Percentiles rank a stretch among this genome's conserved stretches.
phyloP scores from a whole-genome alignment of 441 rosid species.

The Pelargonium hybrid region DNA sequence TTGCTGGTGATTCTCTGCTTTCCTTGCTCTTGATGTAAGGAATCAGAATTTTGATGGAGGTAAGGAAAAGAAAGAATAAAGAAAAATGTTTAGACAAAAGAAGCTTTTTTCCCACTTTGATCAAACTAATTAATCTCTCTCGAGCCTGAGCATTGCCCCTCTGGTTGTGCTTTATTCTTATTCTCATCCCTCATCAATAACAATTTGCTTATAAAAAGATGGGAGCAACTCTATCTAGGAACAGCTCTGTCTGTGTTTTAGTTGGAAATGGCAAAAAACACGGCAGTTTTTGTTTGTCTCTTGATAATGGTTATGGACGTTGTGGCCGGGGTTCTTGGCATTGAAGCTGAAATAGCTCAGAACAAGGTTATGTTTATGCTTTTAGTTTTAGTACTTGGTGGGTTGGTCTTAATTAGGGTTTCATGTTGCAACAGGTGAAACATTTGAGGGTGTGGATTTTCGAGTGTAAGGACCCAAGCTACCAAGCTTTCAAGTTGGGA shows the following conservation, averaged over 20 bases:
- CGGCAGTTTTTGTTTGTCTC: conserved; percentile 44
- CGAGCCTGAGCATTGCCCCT: conserved; percentile 21
- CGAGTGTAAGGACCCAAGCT: conserved; percentile 74
- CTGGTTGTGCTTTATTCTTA: conserved; percentile 37
- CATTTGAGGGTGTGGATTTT: conserved; percentile 59
- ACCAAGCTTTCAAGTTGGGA: conserved; percentile 58
- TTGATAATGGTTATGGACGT: conserved; percentile 64
- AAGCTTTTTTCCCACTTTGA: conserved; percentile 16
- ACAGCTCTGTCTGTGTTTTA: background rate
- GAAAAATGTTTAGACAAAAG: conserved; percentile 21
- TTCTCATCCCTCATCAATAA: conserved; percentile 27
- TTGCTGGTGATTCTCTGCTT: too few species aligned
- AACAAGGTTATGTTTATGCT: too few species aligned
- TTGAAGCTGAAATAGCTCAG: conserved; percentile 69
- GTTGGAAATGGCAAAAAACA: conserved; percentile 33
- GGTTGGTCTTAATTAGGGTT: too few species aligned
- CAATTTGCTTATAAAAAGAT: conserved; percentile 14
- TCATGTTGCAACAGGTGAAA: conserved; percentile 37
- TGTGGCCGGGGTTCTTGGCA: conserved; percentile 71
- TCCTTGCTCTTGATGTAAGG: conserved; percentile 54
- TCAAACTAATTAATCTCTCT: conserved; percentile 22
- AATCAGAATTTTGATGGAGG: conserved; percentile 37
- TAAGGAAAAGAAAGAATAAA: conserved; percentile 30
- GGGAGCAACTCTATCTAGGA: background rate
- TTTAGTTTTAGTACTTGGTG: too few species aligned